Conservation (phyloP, 2,329 filamentous ascomycete species). For the Periconia macrospinosa region DNA sequence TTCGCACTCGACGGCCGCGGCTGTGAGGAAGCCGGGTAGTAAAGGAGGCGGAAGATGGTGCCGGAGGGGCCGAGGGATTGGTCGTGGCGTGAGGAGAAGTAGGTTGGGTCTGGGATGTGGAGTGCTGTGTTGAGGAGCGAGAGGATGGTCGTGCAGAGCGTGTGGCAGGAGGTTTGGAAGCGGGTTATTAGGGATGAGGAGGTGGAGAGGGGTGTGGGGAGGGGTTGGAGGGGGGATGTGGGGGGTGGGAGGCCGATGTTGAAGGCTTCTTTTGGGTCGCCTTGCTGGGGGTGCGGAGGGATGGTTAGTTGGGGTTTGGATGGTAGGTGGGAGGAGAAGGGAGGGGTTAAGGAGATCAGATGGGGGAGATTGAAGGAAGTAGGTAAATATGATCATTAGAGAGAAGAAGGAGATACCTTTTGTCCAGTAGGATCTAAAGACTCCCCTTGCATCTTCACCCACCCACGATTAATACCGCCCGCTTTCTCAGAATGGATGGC, state of each 20-base stretch:
- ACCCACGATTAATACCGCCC: constrained; percentile 74
- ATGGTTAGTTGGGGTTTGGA: constrained; percentile 4
- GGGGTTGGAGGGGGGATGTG: constrained; percentile 65
- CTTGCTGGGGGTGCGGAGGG: too few relatives aligned
- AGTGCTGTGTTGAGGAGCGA: constrained; percentile 78
- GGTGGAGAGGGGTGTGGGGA: constrained; percentile 65
- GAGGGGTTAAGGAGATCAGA: too few relatives aligned
- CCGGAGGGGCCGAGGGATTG: constrained; percentile 53
- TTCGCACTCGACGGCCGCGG: too few relatives aligned
- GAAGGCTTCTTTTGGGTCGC: constrained; percentile 88
- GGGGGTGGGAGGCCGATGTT: constrained; percentile 79
- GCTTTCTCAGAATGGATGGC: constrained; percentile 66
- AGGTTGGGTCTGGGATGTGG: constrained; percentile 47
- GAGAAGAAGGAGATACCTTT: constrained; percentile 53
- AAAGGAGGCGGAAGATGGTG: constrained; percentile 58
- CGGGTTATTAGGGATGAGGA: constrained; percentile 62
- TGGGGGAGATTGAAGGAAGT: too few relatives aligned
- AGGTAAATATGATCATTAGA: too few relatives aligned
- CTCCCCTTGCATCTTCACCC: constrained; percentile 85
- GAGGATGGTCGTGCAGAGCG: constrained; percentile 72
- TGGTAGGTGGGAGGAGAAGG: neutral
- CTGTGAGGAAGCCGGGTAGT: constrained; percentile 38
- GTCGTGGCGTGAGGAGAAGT: constrained; percentile 65
- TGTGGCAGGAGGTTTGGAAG: constrained; percentile 59
- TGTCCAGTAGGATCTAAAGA: constrained; percentile 84